Evolutionary conservation across 352 stramenopile genomes (phyloP).

Genomic region (Elongisporangium prolatum): DNA sequence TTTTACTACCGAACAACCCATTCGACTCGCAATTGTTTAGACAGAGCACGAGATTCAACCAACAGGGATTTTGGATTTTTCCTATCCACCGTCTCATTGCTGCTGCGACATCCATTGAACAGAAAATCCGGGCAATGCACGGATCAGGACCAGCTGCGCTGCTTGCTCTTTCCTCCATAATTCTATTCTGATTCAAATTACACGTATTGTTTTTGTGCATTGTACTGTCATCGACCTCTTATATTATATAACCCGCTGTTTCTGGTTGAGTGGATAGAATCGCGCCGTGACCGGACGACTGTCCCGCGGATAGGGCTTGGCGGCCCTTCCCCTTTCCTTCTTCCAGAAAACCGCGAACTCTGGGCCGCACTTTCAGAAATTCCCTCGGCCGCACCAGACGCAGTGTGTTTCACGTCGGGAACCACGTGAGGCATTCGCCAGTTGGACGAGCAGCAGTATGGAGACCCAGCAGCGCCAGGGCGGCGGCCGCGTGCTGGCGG

Average conservation of each 20-base stretch:
- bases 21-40: background rate
- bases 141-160: background rate
- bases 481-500: conserved; percentile 41
- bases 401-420: background rate
- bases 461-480: conserved; percentile 23
- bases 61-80: background rate
- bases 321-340: background rate
- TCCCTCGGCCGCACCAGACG: background rate
- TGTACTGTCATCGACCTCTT: background rate
- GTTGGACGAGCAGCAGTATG: background rate
- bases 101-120: background rate
- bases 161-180: background rate
- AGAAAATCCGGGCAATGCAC: background rate
- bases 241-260: background rate
- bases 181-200: no score
- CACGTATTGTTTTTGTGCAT: no score
- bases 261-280: background rate
- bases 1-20: background rate
- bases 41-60: background rate
- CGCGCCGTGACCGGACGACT: background rate
- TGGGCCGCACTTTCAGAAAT: background rate
- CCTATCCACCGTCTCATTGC: background rate
- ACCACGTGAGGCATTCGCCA: background rate
- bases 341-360: background rate
- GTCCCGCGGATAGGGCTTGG: background rate